Evolutionary conservation across 352 stramenopile species (phyloP), one percentile per base, ranked within the genome.

Genomic region (Pythium grandisporangium): DNA sequence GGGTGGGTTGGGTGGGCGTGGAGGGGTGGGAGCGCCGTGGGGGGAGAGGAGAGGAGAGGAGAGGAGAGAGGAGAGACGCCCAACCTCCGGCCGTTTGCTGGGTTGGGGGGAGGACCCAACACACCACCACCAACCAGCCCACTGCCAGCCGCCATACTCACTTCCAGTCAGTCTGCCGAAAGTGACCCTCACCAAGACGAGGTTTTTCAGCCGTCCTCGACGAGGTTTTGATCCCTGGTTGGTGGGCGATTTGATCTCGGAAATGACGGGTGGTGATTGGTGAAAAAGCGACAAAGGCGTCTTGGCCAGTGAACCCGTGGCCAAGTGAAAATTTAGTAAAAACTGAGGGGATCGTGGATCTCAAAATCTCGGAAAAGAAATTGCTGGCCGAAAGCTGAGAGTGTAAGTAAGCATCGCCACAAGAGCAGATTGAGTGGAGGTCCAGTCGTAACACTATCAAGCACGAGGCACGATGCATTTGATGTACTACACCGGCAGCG

Each of bases 401-500:
- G n/a, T n/a, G n/a, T n/a, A n/a, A n/a, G 10, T 33, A 13, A 14
- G 27, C 14, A 8, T 8, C 14, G 27, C 14, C 10, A 33, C 27
- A 14, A 8, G 27, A 38, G n/a, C 33, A 11, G 19, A n/a, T 38
- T 20, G 33, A 38, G 16, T n/a, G 12, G 16, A 26, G 21, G 19
- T 1, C 21, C 6, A 4, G n/a, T 19, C 2, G n/a, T n/a, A n/a
- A n/a, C n/a, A n/a, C n/a, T n/a, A n/a, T n/a, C n/a, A 20, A 48
- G 8, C 17, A 42, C 24, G 35, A 45, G 48, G 3, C 45, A 83
- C 48, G 49, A 99, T 99, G 96, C 95, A 99, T 76, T 86, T 99
- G 54, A 99, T 99, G 96, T 99, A 98, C 71, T 98, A 99, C 76
- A 60, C 97, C 32, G 92, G 96, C 58, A 71, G 63, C 16, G 80